Percentiles rank a stretch among this genome's conserved stretches.
These are phyloP conservation scores for Lentinula guzmanii DNA, from an alignment of 768 basidiomycete species.

Conservation along the genomic window DNA sequence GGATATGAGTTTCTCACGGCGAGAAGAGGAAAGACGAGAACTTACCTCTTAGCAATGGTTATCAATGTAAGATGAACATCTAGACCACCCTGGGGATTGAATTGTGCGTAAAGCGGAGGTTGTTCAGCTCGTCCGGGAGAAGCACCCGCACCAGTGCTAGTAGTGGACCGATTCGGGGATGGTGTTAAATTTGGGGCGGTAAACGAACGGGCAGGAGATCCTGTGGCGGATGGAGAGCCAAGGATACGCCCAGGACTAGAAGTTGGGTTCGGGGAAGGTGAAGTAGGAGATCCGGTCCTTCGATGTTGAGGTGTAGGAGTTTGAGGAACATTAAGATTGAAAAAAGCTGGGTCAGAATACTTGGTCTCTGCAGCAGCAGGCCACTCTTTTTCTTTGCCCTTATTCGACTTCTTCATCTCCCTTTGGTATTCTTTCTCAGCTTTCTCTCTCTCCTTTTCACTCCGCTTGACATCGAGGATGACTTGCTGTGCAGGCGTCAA, in stretches of 20 bases:
- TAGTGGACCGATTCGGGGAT: not conserved
- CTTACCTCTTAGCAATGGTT: conserved; percentile 56
- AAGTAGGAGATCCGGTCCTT: conserved; percentile 49
- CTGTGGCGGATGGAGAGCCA: conserved; percentile 1
- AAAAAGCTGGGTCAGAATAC: conserved; percentile 49
- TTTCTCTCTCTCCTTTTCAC: conserved; percentile 47
- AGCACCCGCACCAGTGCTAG: conserved; percentile 20
- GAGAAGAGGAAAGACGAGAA: not conserved
- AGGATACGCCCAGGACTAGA: not conserved
- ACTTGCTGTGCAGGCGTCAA: conserved; percentile 86
- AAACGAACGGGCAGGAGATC: conserved; percentile 1
- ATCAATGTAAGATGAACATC: conserved; percentile 73
- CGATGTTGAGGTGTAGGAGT: conserved; percentile 40
- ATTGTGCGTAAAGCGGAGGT: conserved; percentile 74
- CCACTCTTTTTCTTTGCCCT: conserved; percentile 50
- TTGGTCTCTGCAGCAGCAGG: conserved; percentile 47
- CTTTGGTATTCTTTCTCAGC: conserved; percentile 14
- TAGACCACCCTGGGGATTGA: conserved; percentile 61
- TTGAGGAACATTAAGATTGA: conserved; percentile 48
- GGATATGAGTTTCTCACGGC: not conserved
- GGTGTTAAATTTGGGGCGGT: conserved; percentile 3
- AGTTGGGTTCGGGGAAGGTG: conserved; percentile 45
- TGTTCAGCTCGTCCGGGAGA: conserved; percentile 38
- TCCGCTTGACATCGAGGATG: conserved; percentile 65
- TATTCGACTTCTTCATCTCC: conserved; percentile 23